Evolutionary conservation across 2,329 filamentous ascomycete species (phyloP).

Genomic region (Fusarium tuaranense): DNA sequence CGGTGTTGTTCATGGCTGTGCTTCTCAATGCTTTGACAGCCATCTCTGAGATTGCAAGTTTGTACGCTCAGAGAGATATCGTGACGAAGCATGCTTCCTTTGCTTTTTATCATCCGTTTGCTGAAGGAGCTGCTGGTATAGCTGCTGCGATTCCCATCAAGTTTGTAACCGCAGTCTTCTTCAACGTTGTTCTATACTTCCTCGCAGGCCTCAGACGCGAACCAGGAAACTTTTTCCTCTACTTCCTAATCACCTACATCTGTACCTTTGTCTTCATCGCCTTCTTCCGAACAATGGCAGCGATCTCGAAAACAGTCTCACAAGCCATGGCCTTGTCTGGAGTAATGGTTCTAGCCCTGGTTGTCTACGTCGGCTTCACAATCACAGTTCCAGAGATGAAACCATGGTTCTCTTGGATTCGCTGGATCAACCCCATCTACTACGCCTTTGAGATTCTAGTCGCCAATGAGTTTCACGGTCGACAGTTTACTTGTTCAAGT

Average conservation of each 20-base stretch:
- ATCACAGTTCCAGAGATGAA: constrained; percentile 55
- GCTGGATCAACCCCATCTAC: constrained; percentile 78
- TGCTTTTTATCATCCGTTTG: constrained; percentile 63
- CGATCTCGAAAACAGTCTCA: constrained; percentile 74
- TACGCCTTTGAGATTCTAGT: constrained; percentile 81
- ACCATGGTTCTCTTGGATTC: constrained; percentile 81
- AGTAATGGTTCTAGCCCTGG: constrained; percentile 67
- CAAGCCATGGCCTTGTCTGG: constrained; percentile 67
- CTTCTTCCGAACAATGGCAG: constrained; percentile 80
- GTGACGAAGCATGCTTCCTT: constrained; percentile 63
- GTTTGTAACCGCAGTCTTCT: constrained; percentile 60
- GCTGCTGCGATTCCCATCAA: constrained; percentile 69
- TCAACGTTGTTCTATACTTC: constrained; percentile 71
- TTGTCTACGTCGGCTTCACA: constrained; percentile 43
- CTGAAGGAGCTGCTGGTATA: constrained; percentile 67
- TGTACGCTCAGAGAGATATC: constrained; percentile 60
- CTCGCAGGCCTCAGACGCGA: constrained; percentile 65
- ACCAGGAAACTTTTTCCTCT: constrained; percentile 80
- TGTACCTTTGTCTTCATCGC: constrained; percentile 80
- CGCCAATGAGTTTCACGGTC: constrained; percentile 77
- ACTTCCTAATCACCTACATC: constrained; percentile 76
- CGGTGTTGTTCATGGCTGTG: constrained; percentile 70
- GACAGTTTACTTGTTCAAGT: constrained; percentile 65
- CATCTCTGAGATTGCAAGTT: constrained; percentile 64
- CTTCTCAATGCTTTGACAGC: constrained; percentile 69